phyloP scores from a whole-genome alignment of 2,329 filamentous ascomycete species.

The Calonectria naviculata region DNA sequence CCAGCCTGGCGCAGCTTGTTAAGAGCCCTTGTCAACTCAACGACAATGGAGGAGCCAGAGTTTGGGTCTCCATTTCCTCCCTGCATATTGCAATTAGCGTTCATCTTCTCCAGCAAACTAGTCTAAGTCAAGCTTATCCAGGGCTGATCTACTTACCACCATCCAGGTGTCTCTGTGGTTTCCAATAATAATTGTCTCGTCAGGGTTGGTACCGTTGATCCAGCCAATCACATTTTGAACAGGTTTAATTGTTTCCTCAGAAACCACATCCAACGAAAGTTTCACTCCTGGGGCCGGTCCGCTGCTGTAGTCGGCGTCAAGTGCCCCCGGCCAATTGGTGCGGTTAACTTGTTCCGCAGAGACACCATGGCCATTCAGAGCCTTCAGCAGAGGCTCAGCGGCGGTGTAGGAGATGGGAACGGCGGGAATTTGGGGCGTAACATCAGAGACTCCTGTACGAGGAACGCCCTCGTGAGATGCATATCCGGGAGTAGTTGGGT shows the following conservation, averaged over 20 bases:
- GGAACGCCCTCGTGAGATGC: slow-evolving; percentile 79
- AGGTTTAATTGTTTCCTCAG: slow-evolving; percentile 73
- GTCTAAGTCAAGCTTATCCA: background rate
- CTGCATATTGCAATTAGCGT: background rate
- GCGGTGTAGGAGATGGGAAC: slow-evolving; percentile 84
- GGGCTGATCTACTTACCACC: slow-evolving; percentile 29
- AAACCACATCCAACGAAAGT: slow-evolving; percentile 74
- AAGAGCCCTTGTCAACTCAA: slow-evolving; percentile 80
- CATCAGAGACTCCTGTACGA: slow-evolving; percentile 69
- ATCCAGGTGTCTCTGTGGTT: slow-evolving; percentile 76
- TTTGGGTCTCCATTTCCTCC: slow-evolving; percentile 90
- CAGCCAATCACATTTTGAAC: slow-evolving; percentile 85
- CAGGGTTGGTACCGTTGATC: slow-evolving; percentile 80
- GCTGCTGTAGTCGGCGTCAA: slow-evolving; percentile 55
- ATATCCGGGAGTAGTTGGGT: slow-evolving; percentile 87
- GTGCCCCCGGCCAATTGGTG: slow-evolving; percentile 66
- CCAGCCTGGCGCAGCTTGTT: slow-evolving; percentile 76
- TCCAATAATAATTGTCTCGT: slow-evolving; percentile 79
- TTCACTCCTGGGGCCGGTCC: slow-evolving; percentile 65
- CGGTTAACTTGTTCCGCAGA: slow-evolving; percentile 74
- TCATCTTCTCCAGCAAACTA: background rate
- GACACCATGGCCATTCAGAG: slow-evolving; percentile 80
- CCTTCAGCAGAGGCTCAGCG: slow-evolving; percentile 79
- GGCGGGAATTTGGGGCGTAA: slow-evolving; percentile 81
- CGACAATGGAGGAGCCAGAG: slow-evolving; percentile 80